Percentiles rank a stretch among this genome's conserved stretches.
phyloP scores from a whole-genome alignment of 257 asterid genomes.

The Gynochthodes officinalis region DNA sequence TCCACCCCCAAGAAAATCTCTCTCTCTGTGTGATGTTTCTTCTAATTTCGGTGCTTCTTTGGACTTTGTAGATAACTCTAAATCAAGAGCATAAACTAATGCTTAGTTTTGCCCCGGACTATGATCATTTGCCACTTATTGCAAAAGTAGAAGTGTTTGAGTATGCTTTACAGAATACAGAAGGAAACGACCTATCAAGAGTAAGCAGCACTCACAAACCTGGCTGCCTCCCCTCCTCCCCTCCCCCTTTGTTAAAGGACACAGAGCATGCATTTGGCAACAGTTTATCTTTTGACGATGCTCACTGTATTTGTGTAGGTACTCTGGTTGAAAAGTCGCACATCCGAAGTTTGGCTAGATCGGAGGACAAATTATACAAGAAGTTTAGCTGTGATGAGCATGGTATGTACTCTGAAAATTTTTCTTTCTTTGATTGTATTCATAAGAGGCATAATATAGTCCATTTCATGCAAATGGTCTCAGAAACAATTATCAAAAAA shows the following conservation, averaged over 20 bases:
- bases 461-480: background rate
- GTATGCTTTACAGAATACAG: conserved; percentile 87
- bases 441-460: background rate
- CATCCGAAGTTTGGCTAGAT: conserved; percentile 97
- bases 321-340: conserved; percentile 98
- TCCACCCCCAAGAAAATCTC: background rate
- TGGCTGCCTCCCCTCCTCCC: background rate
- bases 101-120: conserved; percentile 97
- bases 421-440: conserved; percentile 2
- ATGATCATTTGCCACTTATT: conserved; percentile 90
- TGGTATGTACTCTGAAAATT: conserved; percentile 49
- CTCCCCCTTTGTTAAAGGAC: background rate
- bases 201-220: conserved; percentile 39
- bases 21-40: conserved; percentile 7
- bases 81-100: conserved; percentile 98
- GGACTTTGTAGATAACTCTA: conserved; percentile 62
- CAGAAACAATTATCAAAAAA: background rate
- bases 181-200: conserved; percentile 93
- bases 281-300: conserved; percentile 20
- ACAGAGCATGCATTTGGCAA: background rate
- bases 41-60: conserved; percentile 23
- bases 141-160: conserved; percentile 98
- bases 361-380: conserved; percentile 97
- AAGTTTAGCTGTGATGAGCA: conserved; percentile 99
- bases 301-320: conserved; percentile 43